These are phyloP conservation scores for Epichloe bromicola DNA, from an alignment of 2,329 filamentous ascomycete species.

Conservation along the genomic window DNA sequence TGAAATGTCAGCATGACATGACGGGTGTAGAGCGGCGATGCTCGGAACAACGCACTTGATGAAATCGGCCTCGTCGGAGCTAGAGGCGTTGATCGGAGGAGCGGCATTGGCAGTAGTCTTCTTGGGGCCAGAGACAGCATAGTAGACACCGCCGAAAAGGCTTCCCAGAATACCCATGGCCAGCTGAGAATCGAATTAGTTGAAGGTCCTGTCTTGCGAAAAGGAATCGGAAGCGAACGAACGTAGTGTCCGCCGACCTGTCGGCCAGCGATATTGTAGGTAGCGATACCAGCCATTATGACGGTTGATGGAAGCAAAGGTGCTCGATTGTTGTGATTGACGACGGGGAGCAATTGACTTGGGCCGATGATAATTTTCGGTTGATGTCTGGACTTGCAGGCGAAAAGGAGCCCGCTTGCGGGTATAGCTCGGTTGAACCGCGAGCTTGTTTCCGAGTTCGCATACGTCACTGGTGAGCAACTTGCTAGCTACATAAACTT, in stretches of 20 bases:
- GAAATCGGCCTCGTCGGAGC: slow-evolving; percentile 50
- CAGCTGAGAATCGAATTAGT: slow-evolving; percentile 27
- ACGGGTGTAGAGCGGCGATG: not conserved
- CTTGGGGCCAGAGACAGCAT: slow-evolving; percentile 31
- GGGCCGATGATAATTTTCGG: slow-evolving; percentile 12
- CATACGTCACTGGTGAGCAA: not conserved
- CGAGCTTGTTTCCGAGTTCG: not conserved
- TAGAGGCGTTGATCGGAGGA: slow-evolving; percentile 49
- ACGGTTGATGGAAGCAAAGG: slow-evolving; percentile 11
- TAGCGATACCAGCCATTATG: slow-evolving; percentile 26
- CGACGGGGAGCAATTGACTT: not conserved
- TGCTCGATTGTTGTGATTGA: slow-evolving; percentile 6
- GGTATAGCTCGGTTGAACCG: slow-evolving; percentile 18
- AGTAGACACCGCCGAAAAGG: slow-evolving; percentile 36
- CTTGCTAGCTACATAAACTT: too few relatives aligned
- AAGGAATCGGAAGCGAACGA: slow-evolving; percentile 19
- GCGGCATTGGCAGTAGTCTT: slow-evolving; percentile 30
- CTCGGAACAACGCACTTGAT: slow-evolving; percentile 41
- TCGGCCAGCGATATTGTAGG: slow-evolving; percentile 44
- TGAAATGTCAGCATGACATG: not conserved
- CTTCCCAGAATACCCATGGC: slow-evolving; percentile 42
- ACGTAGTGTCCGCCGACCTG: slow-evolving; percentile 50
- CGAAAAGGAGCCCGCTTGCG: slow-evolving; percentile 10
- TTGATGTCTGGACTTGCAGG: slow-evolving; percentile 20
- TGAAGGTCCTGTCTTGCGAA: not conserved